These are phyloP conservation scores for Fusarium decemcellulare DNA, from an alignment of 2,329 filamentous ascomycete genomes.

Conservation along the genomic window DNA sequence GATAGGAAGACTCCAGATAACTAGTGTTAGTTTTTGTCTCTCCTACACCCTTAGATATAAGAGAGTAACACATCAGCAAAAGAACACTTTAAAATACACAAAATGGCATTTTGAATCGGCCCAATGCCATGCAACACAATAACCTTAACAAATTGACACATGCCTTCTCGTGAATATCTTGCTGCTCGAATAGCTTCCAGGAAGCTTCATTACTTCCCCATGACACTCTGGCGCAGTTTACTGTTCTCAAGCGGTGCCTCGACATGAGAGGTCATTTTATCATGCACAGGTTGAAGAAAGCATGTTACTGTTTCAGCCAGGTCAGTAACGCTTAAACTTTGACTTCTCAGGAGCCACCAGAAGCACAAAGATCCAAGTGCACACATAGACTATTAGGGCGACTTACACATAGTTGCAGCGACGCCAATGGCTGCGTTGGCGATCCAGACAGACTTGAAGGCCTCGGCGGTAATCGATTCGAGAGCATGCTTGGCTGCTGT, in stretches of 20 bases:
- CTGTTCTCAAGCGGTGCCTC: constrained; percentile 3
- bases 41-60: too few relatives aligned
- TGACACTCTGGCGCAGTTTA: background rate
- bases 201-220: background rate
- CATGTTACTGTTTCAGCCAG: background rate
- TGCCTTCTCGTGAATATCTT: too few relatives aligned
- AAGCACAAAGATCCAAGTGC: background rate
- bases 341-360: background rate
- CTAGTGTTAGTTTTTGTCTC: too few relatives aligned
- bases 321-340: background rate
- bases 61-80: too few relatives aligned
- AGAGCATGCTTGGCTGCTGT: background rate
- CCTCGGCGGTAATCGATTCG: background rate
- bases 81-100: too few relatives aligned
- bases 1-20: too few relatives aligned
- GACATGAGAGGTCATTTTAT: constrained; percentile 6
- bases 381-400: too few relatives aligned
- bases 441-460: constrained; percentile 11
- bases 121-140: too few relatives aligned
- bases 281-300: constrained; percentile 4
- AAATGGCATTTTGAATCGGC: too few relatives aligned
- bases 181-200: too few relatives aligned
- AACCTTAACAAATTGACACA: too few relatives aligned
- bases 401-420: background rate
- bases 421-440: constrained; percentile 3